phyloP scores from a whole-genome alignment of 495 filamentous ascomycete genomes.

The Cenococcum geophilum region DNA sequence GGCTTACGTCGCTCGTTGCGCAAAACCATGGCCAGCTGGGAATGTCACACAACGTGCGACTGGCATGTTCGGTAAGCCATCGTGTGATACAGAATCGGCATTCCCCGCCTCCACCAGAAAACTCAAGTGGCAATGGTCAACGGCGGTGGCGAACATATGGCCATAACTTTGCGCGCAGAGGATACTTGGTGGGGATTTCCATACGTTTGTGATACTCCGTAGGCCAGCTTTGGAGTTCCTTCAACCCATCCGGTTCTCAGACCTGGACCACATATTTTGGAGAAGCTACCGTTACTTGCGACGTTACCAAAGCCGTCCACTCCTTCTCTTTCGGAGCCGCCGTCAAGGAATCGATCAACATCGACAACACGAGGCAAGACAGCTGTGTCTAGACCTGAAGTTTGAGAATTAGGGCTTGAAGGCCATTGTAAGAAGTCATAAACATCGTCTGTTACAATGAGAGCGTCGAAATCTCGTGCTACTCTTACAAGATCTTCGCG shows the following conservation, averaged over 20 bases:
- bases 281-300: constrained; percentile 76
- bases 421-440: constrained; percentile 84
- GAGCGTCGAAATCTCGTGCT: constrained; percentile 66
- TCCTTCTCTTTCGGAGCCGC: constrained; percentile 41
- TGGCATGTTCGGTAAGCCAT: background rate
- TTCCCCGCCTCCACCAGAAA: background rate
- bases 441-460: constrained; percentile 82
- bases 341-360: constrained; percentile 60
- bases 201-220: constrained; percentile 61
- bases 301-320: constrained; percentile 61
- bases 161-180: background rate
- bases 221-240: constrained; percentile 57
- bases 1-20: background rate
- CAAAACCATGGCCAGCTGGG: background rate
- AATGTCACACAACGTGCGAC: background rate
- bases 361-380: constrained; percentile 66
- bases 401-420: constrained; percentile 30
- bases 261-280: constrained; percentile 77
- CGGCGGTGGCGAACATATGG: background rate
- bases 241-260: constrained; percentile 79
- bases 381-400: constrained; percentile 39
- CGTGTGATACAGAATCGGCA: background rate
- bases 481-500: constrained; percentile 58
- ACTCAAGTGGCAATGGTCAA: background rate
- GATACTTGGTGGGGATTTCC: constrained; percentile 23